phyloP scores from a whole-genome alignment of 2,329 filamentous ascomycete species.

The Ilyonectria mors-panacis region DNA sequence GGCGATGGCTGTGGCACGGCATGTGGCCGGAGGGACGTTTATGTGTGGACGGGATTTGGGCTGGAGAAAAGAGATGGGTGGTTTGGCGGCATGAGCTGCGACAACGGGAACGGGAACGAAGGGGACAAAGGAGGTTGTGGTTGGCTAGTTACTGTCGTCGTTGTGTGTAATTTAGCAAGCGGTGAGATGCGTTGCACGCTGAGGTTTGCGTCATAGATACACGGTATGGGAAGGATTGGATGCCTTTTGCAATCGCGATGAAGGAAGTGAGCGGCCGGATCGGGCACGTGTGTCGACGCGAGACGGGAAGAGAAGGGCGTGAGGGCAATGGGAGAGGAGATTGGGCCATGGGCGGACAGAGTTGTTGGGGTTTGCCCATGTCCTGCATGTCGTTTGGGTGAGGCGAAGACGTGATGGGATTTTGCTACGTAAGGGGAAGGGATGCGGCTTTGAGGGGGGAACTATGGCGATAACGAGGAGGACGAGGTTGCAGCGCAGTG shows the following conservation, averaged over 20 bases:
- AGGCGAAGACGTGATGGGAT: slow-evolving; percentile 14
- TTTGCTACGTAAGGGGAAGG: neutral
- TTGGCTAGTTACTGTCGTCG: neutral
- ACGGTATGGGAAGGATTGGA: neutral
- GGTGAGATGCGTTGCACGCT: slow-evolving; percentile 4
- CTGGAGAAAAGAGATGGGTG: neutral
- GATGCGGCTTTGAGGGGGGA: slow-evolving; percentile 13
- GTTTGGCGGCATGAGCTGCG: neutral
- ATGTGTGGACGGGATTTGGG: slow-evolving; percentile 1
- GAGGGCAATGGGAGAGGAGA: slow-evolving; percentile 11
- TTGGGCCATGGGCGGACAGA: slow-evolving; percentile 4
- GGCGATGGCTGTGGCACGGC: neutral
- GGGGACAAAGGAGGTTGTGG: neutral
- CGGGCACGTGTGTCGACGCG: slow-evolving; percentile 11
- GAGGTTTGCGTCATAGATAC: slow-evolving; percentile 7
- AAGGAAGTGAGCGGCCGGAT: neutral
- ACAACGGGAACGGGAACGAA: neutral
- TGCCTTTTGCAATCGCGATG: neutral
- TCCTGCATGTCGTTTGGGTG: slow-evolving; percentile 2
- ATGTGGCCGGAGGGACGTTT: slow-evolving; percentile 8
- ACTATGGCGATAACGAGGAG: slow-evolving; percentile 7
- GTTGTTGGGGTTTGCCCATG: slow-evolving; percentile 3
- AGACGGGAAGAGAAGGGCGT: slow-evolving; percentile 11
- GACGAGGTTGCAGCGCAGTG: slow-evolving; percentile 15
- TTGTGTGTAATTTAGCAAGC: neutral